Percentiles rank a stretch among this genome's conserved stretches.
Evolutionary conservation across 495 filamentous ascomycete genomes (phyloP).

Genomic region (Xylaria grammica): DNA sequence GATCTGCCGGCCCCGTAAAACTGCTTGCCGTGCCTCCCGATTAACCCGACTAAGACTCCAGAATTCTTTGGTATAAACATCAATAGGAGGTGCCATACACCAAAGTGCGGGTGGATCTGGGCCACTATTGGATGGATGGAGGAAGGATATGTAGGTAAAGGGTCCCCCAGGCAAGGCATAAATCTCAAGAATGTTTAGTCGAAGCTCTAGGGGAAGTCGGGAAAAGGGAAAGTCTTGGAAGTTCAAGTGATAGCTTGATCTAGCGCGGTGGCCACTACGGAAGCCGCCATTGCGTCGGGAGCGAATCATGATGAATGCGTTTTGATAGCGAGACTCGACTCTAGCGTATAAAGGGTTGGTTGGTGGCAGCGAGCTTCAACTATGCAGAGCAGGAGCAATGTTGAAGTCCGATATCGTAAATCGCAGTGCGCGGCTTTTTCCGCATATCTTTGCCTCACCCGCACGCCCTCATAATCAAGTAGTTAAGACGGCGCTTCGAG

Average conservation of each 20-base stretch:
- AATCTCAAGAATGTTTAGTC: not conserved
- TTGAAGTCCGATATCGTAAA: not conserved
- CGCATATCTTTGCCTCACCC: not conserved
- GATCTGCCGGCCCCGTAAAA: not conserved
- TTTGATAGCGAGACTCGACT: not conserved
- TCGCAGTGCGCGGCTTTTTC: not conserved
- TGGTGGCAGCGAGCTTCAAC: not conserved
- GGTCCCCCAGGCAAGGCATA: not conserved
- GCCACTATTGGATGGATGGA: no score
- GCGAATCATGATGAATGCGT: not conserved
- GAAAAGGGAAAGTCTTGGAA: not conserved
- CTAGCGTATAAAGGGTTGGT: not conserved
- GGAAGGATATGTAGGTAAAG: not conserved
- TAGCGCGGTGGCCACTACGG: no score
- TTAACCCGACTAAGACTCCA: constrained; percentile 2
- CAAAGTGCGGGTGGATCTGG: no score
- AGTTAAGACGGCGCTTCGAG: not conserved
- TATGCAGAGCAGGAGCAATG: no score
- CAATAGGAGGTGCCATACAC: no score
- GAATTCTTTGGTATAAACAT: not conserved
- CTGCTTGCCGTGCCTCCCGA: not conserved
- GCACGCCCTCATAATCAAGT: not conserved
- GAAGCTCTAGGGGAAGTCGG: not conserved
- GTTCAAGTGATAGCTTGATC: no score
- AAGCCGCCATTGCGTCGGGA: not conserved